phyloP scores from a whole-genome alignment of 2,329 filamentous ascomycete species.

The Mycosphaerella arachidis region DNA sequence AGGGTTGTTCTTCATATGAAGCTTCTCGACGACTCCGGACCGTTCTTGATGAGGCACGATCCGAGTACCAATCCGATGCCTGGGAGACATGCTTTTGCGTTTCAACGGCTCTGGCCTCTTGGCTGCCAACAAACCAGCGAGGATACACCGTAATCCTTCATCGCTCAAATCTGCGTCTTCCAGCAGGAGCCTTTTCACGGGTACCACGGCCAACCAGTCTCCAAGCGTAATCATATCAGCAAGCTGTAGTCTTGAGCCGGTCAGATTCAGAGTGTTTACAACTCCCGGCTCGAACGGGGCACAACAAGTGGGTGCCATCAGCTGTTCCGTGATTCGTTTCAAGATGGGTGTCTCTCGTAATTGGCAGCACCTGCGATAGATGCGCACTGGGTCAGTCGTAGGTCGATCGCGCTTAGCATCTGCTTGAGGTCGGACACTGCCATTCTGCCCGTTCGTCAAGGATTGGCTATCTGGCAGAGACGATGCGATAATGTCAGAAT shows the following conservation, averaged over 20 bases:
- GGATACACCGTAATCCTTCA: slow-evolving; percentile 77
- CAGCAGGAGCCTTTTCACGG: slow-evolving; percentile 77
- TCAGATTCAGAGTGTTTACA: slow-evolving; percentile 77
- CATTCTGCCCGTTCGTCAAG: slow-evolving; percentile 30
- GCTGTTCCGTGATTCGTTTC: slow-evolving; percentile 85
- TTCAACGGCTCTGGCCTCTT: slow-evolving; percentile 55
- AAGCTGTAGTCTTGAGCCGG: slow-evolving; percentile 76
- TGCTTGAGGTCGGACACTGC: slow-evolving; percentile 27
- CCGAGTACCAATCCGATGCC: slow-evolving; percentile 24
- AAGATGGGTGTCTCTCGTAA: slow-evolving; percentile 87
- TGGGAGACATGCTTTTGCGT: slow-evolving; percentile 27
- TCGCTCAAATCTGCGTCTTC: slow-evolving; percentile 85
- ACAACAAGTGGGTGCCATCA: slow-evolving; percentile 65
- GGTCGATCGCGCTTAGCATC: slow-evolving; percentile 61
- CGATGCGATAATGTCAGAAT: slow-evolving; percentile 6
- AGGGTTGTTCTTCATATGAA: slow-evolving; percentile 82
- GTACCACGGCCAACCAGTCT: slow-evolving; percentile 90
- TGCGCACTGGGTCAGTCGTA: slow-evolving; percentile 84
- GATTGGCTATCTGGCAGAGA: slow-evolving; percentile 26
- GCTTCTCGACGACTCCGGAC: slow-evolving; percentile 75
- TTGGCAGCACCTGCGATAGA: slow-evolving; percentile 93
- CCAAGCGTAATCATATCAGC: slow-evolving; percentile 81
- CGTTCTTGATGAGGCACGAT: slow-evolving; percentile 37
- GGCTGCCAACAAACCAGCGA: slow-evolving; percentile 79
- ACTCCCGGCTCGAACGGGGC: slow-evolving; percentile 64